phyloP scores from a whole-genome alignment of 129 eudicot genomes.

The sunflower (Helianthus annuus) region DNA sequence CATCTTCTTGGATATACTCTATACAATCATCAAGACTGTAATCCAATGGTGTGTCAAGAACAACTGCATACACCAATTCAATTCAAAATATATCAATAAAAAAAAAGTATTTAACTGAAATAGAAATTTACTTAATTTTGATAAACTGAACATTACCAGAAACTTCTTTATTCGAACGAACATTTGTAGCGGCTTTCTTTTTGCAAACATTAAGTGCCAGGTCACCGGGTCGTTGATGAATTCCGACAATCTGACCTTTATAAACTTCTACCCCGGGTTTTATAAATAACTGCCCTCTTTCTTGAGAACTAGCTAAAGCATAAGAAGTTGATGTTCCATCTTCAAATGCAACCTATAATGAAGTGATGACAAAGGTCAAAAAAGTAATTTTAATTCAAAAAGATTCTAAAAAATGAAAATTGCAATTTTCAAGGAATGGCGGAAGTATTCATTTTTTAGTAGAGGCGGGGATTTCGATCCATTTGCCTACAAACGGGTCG shows the following conservation, averaged over 20 bases:
- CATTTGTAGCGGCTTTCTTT: conserved; percentile 94
- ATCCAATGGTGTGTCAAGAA: conserved; percentile 84
- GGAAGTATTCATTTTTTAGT: not conserved
- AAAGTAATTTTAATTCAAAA: not conserved
- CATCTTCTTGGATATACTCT: conserved; percentile 97
- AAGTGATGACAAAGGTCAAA: conserved; percentile 11
- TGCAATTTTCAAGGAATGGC: not conserved
- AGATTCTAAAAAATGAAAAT: not conserved
- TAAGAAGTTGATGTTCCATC: conserved; percentile 84
- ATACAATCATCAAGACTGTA: conserved; percentile 97
- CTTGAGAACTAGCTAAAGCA: conserved; percentile 89
- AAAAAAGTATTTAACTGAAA: not conserved
- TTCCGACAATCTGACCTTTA: conserved; percentile 90
- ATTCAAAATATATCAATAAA: not conserved
- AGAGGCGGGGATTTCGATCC: not conserved
- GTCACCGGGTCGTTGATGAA: conserved; percentile 96
- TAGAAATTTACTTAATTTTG: not conserved
- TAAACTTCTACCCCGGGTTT: conserved; percentile 81
- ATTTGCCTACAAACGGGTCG: not conserved
- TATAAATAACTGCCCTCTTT: conserved; percentile 82
- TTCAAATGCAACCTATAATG: conserved; percentile 77
- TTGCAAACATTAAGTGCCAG: conserved; percentile 85
- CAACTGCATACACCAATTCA: conserved; percentile 45
- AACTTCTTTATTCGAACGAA: conserved; percentile 90
- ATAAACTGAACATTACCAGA: conserved; percentile 49